Percentiles rank a stretch among this genome's conserved stretches.
Conservation (phyloP, 768 basidiomycete genomes). For the Rhizopogon sp. region DNA sequence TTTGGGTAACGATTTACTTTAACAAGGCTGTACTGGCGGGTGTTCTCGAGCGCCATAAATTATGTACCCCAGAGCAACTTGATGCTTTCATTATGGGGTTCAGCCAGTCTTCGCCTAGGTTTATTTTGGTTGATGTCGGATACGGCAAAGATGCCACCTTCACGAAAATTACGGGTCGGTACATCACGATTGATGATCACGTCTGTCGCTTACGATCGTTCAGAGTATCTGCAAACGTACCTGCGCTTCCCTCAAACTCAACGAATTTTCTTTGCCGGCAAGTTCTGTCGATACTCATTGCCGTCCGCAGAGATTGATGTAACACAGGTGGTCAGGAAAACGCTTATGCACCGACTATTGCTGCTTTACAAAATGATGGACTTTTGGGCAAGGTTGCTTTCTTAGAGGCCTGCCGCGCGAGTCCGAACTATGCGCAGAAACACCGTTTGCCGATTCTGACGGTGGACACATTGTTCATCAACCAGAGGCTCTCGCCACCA, state of each 20-base stretch:
- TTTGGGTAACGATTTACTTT: slow-evolving; percentile 72
- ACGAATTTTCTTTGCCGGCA: slow-evolving; percentile 69
- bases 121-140: slow-evolving; percentile 66
- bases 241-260: slow-evolving; percentile 70
- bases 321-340: slow-evolving; percentile 51
- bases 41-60: slow-evolving; percentile 42
- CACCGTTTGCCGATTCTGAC: slow-evolving; percentile 49
- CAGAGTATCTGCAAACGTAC: slow-evolving; percentile 70
- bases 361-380: slow-evolving; percentile 53
- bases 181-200: not conserved
- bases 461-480: slow-evolving; percentile 46
- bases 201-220: slow-evolving; percentile 2
- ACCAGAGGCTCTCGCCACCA: slow-evolving; percentile 20
- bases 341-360: slow-evolving; percentile 53
- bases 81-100: slow-evolving; percentile 71
- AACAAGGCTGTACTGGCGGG: slow-evolving; percentile 55
- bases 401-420: slow-evolving; percentile 44
- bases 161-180: slow-evolving; percentile 65
- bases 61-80: slow-evolving; percentile 63
- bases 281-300: slow-evolving; percentile 10
- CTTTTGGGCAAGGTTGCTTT: slow-evolving; percentile 63
- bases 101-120: slow-evolving; percentile 68
- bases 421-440: slow-evolving; percentile 38
- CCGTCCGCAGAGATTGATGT: slow-evolving; percentile 2
- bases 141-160: slow-evolving; percentile 55